Percentiles rank a stretch among this genome's conserved stretches.
phyloP scores from a whole-genome alignment of 495 filamentous ascomycete species.

The Penicillium silybi region DNA sequence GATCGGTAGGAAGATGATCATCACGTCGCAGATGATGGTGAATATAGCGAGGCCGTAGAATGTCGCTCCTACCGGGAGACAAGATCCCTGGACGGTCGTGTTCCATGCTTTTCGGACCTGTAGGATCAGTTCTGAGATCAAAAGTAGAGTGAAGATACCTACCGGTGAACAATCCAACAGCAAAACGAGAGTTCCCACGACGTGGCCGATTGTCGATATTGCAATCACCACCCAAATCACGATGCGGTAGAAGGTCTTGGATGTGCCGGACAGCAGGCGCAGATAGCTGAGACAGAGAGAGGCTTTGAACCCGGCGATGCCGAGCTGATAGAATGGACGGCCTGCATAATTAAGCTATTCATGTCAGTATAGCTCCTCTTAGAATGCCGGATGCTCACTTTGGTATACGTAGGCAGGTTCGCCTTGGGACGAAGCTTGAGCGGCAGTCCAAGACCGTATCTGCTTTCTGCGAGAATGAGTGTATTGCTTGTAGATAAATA shows the following conservation, averaged over 20 bases:
- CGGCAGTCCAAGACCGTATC: constrained; percentile 50
- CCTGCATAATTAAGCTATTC: constrained; percentile 50
- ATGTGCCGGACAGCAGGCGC: constrained; percentile 46
- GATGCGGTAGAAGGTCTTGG: constrained; percentile 41
- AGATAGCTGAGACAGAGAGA: constrained; percentile 56
- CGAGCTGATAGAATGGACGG: constrained; percentile 56
- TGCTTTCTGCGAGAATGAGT: constrained; percentile 35
- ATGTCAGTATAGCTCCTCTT: not conserved
- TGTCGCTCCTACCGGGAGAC: constrained; percentile 47
- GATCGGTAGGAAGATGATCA: constrained; percentile 52
- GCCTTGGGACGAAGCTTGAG: constrained; percentile 34
- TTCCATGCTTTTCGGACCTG: constrained; percentile 50
- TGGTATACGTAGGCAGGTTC: constrained; percentile 39
- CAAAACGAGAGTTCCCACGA: constrained; percentile 46
- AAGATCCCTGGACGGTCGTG: constrained; percentile 32
- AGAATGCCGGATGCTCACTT: constrained; percentile 22
- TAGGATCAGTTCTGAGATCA: not conserved
- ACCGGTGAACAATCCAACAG: constrained; percentile 54
- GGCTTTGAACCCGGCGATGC: constrained; percentile 57
- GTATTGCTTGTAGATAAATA: not conserved
- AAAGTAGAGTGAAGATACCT: not conserved
- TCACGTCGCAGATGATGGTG: constrained; percentile 50
- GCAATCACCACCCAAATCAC: constrained; percentile 47
- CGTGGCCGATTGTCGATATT: constrained; percentile 41
- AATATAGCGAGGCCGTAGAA: constrained; percentile 52